These are phyloP conservation scores for Mycocentrospora acerina DNA, from an alignment of 2,329 filamentous ascomycete species.

Conservation along the genomic window DNA sequence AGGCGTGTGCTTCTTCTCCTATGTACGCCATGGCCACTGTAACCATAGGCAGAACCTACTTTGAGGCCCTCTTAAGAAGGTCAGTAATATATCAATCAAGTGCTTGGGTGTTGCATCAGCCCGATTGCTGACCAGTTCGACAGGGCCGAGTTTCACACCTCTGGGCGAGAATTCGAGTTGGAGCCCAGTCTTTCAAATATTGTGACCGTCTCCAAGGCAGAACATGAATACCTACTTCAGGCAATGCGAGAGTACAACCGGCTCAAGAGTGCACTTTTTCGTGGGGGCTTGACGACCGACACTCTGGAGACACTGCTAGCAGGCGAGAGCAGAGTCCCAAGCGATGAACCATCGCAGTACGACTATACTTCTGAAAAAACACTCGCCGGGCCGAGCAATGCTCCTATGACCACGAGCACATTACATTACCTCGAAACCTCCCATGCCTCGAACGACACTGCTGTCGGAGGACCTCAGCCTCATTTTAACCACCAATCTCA, in stretches of 20 bases:
- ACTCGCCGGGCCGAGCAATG: conserved; percentile 8
- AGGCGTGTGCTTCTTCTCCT: conserved; percentile 11
- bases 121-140: conserved; percentile 24
- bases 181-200: conserved; percentile 39
- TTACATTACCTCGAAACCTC: conserved; percentile 7
- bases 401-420: conserved; percentile 10
- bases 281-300: conserved; percentile 53
- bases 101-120: conserved; percentile 1
- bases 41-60: conserved; percentile 62
- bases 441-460: conserved; percentile 21
- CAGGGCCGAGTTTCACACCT: conserved; percentile 52
- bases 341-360: conserved; percentile 16
- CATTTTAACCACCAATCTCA: conserved; percentile 13
- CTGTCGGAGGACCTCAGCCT: conserved; percentile 13
- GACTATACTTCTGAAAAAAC: conserved; percentile 18
- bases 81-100: conserved; percentile 43
- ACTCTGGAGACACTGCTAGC: conserved; percentile 52
- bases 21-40: conserved; percentile 47
- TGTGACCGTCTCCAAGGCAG: conserved; percentile 59
- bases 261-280: conserved; percentile 51
- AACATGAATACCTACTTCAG: conserved; percentile 60
- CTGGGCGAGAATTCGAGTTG: conserved; percentile 40
- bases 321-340: conserved; percentile 23
- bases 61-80: conserved; percentile 64
- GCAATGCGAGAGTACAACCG: conserved; percentile 55